Conservation (phyloP, 306 rosid genomes). For the Lathyrus aphaca region DNA sequence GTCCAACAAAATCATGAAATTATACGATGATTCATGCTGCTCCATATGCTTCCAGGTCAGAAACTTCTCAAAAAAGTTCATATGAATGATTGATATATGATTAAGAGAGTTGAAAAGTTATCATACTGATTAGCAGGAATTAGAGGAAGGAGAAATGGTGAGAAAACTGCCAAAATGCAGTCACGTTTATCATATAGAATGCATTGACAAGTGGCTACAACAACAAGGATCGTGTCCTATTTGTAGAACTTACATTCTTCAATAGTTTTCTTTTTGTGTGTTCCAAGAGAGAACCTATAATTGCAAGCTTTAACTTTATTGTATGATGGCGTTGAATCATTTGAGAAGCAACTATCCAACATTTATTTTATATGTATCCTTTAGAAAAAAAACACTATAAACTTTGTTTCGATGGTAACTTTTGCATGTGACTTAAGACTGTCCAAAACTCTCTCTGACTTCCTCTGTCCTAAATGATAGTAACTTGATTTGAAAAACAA, state of each 20-base stretch:
- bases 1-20: slow-evolving; percentile 23
- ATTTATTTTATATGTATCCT: not conserved
- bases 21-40: slow-evolving; percentile 41
- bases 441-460: too few species aligned
- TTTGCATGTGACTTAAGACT: too few species aligned
- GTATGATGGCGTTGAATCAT: not conserved
- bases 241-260: slow-evolving; percentile 45
- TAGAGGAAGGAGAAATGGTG: slow-evolving; percentile 48
- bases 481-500: too few species aligned
- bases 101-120: too few species aligned
- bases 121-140: slow-evolving; percentile 38
- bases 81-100: not conserved
- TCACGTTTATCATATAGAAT: slow-evolving; percentile 48
- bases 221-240: slow-evolving; percentile 52
- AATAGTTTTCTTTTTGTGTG: not conserved
- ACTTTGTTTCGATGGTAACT: too few species aligned
- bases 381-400: not conserved
- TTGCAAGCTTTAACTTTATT: not conserved
- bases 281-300: not conserved
- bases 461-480: too few species aligned
- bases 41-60: slow-evolving; percentile 52
- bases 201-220: slow-evolving; percentile 52
- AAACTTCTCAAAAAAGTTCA: too few species aligned
- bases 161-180: slow-evolving; percentile 51
- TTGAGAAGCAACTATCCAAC: not conserved